Evolutionary conservation across 2,329 filamentous ascomycete species (phyloP).

Genomic region (Teratosphaeria pseudoeucalypti): DNA sequence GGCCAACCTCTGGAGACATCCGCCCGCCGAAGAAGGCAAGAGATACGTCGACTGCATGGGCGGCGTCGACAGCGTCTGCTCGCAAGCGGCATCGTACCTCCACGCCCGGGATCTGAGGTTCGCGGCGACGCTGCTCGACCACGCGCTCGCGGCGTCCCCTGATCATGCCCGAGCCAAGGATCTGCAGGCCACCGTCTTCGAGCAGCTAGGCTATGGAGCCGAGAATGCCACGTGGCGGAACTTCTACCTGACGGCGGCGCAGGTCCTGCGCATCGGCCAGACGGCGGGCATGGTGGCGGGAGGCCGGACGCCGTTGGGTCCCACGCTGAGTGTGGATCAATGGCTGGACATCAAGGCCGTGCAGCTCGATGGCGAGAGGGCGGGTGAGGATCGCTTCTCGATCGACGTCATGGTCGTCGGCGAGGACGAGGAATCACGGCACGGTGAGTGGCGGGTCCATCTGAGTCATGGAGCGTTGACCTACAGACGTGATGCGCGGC

Average conservation of each 20-base stretch:
- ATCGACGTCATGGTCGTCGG: not conserved
- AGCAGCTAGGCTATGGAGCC: constrained; percentile 1
- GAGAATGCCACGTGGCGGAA: not conserved
- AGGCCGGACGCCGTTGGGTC: not conserved
- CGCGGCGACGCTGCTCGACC: constrained; percentile 1
- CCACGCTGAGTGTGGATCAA: not conserved
- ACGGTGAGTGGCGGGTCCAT: not conserved
- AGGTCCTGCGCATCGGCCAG: not conserved
- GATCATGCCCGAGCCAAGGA: not conserved
- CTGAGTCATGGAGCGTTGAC: not conserved
- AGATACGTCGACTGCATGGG: constrained; percentile 3
- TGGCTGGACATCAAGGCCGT: not conserved
- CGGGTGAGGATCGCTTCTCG: not conserved
- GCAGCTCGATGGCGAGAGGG: not conserved
- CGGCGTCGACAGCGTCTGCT: not conserved
- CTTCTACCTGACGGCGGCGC: not conserved
- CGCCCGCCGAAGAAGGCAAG: not conserved
- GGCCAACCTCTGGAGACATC: constrained; percentile 4
- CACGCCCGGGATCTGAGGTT: constrained; percentile 1
- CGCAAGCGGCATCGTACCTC: not conserved
- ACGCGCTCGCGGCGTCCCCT: constrained; percentile 1
- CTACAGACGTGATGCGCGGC: not conserved
- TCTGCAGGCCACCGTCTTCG: not conserved
- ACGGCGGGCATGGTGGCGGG: not conserved
- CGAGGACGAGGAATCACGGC: not conserved